Evolutionary conservation across 2,329 filamentous ascomycete species (phyloP), one percentile per base, ranked within the genome.

Genomic region (Sarocladiaceae sp.): DNA sequence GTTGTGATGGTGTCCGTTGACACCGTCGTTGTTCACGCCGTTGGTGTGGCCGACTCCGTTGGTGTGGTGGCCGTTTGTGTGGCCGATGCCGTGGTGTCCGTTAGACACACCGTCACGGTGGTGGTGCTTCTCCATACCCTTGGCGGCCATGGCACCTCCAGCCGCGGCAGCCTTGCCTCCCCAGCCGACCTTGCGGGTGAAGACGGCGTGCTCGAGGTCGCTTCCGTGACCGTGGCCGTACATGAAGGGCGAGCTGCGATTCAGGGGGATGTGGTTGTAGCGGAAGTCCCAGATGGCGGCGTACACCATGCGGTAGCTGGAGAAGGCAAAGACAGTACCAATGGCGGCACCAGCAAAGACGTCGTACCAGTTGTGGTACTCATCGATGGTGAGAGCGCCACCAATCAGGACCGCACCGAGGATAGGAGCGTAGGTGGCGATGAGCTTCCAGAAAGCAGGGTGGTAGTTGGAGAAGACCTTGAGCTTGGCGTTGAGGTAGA

Each of bases 401-500:
- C 75, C 82, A 33, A 88, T 85, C 2, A 88, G 66, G 3, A 70
- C 71, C 0, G 83, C 83, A 3, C 78, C 81, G 0, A 88, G 74
- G 3, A 88, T 63, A 0, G 85, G 84, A 0, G 77, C 72, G 54
- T 83, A 84, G 19, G 79, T 66, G 13, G 70, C 73, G 24, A 83
- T 67, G 11, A 87, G 63, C 64, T 88, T 88, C 84, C 83, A 88
- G 73, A 86, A 79, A 11, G 79, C 70, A 0, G 84, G 78, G 56
- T 87, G 83, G 58, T 84, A 83, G 67, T 86, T 83, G 50, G 76
- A 67, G 53, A 81, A 87, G 45, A 87, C 75, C 70, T 88, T 88
- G 51, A 89, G 72, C 67, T 88, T 88, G 39, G 82, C 84, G 60
- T 88, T 88, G 34, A 89, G 74, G 65, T 88, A 89, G 2, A 88